These are phyloP conservation scores for Wickerhamiella azymoides DNA, from an alignment of 805 yeast genomes.

Conservation along the genomic window DNA sequence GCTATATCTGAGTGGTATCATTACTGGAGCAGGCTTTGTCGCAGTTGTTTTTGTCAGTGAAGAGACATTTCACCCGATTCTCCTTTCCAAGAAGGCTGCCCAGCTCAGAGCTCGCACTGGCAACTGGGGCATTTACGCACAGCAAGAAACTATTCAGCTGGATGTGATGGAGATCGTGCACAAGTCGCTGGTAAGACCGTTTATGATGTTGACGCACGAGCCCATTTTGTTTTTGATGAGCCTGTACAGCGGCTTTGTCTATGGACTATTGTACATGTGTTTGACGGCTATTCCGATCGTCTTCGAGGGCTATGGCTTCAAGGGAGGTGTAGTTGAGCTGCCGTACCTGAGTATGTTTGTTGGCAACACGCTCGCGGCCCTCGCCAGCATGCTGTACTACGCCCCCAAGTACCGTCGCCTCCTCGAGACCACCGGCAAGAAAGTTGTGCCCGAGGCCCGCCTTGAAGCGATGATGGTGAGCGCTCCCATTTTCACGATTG, in stretches of 20 bases:
- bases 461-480: slow-evolving; percentile 65
- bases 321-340: slow-evolving; percentile 13
- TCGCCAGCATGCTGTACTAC: slow-evolving; percentile 33
- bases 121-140: slow-evolving; percentile 74
- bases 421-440: slow-evolving; percentile 38
- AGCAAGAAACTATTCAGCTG: slow-evolving; percentile 58
- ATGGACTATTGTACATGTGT: slow-evolving; percentile 63
- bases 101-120: slow-evolving; percentile 65
- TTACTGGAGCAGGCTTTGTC: slow-evolving; percentile 25
- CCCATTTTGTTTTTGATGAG: slow-evolving; percentile 60
- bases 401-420: slow-evolving; percentile 40
- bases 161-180: slow-evolving; percentile 44
- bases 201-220: slow-evolving; percentile 51
- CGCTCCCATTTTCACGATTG: slow-evolving; percentile 54
- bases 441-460: slow-evolving; percentile 66
- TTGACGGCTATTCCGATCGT: slow-evolving; percentile 66
- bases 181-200: slow-evolving; percentile 54
- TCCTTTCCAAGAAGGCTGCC: slow-evolving; percentile 52
- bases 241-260: slow-evolving; percentile 62
- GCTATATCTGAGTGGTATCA: slow-evolving; percentile 18
- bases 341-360: slow-evolving; percentile 41
- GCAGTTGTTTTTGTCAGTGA: slow-evolving; percentile 27
- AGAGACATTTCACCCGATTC: slow-evolving; percentile 30
- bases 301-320: slow-evolving; percentile 49
- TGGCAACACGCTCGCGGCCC: slow-evolving; percentile 51